Evolutionary conservation across 768 basidiomycete genomes (phyloP), one percentile per base, ranked within the genome.

Genomic region (Amanita molliuscula): DNA sequence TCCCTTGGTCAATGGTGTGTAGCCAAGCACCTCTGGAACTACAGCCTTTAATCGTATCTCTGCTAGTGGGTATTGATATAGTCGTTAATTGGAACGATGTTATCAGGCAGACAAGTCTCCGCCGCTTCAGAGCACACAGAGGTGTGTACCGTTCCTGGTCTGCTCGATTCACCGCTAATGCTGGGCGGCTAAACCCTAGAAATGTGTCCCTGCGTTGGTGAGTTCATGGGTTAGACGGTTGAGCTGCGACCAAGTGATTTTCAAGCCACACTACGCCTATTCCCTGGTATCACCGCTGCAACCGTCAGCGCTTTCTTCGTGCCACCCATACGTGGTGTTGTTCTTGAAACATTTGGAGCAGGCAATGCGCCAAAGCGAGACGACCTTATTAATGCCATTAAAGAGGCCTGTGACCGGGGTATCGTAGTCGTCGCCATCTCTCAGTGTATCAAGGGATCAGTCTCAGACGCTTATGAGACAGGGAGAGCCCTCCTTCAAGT

Each of bases 371-470:
- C 94, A 0, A 84, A 90, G 57, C 76, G 88, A 10, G 52, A 73
- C 43, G 91, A 92, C 55, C 66, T 96, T 16, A 75, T 88, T 61
- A 63, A 74, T n/a, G 83, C 80, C 0, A 71, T 96, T 51, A 81
- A 80, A 55, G 82, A 86, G 50, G 91, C 93, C 2, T 88, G 86
- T 54, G 78, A 84, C 50, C 77, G 84, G 1, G 91, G 88, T 8
- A 76, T 94, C 2, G 79, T 95, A 47, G 78, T 97, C 43, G 90
- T 97, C 34, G 89, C 92, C 9, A 92, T 96, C 44, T 83, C 90
- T 0, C 94, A 97, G 59, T 96, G 94, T 60, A 61, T 80, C 13
- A 91, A 84, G 62, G 94, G 94, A 6, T 75, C 84, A 3, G 93
- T 97, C 7, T 85, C 84, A 7, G 81, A 85, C 58, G 81, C 83